These are phyloP conservation scores for Ophiostoma perfectum DNA, from an alignment of 2,329 filamentous ascomycete species.

Conservation along the genomic window DNA sequence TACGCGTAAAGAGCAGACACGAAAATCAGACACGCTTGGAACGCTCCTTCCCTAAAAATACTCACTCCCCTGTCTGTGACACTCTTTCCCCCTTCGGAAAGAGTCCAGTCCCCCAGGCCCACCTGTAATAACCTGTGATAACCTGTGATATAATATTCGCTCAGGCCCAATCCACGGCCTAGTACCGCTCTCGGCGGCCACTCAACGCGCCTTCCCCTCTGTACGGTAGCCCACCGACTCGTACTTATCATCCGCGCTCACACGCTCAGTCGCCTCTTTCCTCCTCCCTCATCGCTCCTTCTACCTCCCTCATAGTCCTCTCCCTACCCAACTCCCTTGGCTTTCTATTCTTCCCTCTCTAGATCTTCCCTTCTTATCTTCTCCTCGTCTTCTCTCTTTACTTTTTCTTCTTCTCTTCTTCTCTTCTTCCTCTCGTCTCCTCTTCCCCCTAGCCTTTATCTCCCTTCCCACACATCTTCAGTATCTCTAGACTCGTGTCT, in stretches of 20 bases:
- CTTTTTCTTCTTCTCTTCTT: neutral
- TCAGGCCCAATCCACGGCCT: slow-evolving; percentile 18
- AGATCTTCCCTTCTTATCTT: slow-evolving; percentile 13
- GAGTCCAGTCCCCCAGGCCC: neutral
- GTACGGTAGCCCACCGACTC: neutral
- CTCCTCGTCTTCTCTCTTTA: neutral
- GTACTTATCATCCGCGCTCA: neutral
- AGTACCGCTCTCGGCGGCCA: slow-evolving; percentile 15
- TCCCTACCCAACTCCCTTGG: slow-evolving; percentile 3
- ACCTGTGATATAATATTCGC: neutral
- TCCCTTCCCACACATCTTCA: slow-evolving; percentile 2
- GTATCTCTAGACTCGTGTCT: neutral
- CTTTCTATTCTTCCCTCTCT: slow-evolving; percentile 9
- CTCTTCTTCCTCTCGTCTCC: neutral
- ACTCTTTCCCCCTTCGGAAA: slow-evolving; percentile 5
- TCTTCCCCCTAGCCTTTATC: neutral
- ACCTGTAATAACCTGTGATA: neutral
- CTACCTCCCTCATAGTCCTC: neutral
- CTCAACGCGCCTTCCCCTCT: slow-evolving; percentile 10
- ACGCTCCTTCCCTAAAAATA: slow-evolving; percentile 5
- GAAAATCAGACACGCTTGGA: neutral
- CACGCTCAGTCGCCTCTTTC: slow-evolving; percentile 9
- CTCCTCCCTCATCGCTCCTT: slow-evolving; percentile 5
- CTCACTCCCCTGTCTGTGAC: neutral
- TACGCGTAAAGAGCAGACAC: slow-evolving; percentile 4